Conservation (phyloP, 768 basidiomycete genomes). For the Neoboletus brunneissimus region DNA sequence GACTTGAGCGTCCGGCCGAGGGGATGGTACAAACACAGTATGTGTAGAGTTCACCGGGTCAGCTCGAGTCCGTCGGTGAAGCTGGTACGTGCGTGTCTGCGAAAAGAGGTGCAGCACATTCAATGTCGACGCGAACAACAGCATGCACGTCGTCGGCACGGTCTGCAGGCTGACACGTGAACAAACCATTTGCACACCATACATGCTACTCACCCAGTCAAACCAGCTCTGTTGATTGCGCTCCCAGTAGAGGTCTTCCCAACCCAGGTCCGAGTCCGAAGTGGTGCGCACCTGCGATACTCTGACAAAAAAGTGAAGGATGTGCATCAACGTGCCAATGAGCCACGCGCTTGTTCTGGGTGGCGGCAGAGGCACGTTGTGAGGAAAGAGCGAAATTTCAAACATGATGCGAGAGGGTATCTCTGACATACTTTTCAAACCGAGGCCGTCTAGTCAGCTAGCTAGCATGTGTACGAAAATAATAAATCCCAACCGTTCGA, state of each 20-base stretch:
- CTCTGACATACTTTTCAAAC: constrained; percentile 47
- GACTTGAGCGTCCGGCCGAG: constrained; percentile 17
- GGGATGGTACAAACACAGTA: constrained; percentile 60
- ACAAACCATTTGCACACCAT: constrained; percentile 8
- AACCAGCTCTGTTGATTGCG: constrained; percentile 66
- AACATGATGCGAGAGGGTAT: constrained; percentile 74
- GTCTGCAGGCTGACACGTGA: constrained; percentile 45
- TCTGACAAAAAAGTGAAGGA: constrained; percentile 64
- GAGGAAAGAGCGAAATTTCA: constrained; percentile 78
- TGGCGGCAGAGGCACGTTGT: constrained; percentile 71
- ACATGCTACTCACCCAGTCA: constrained; percentile 61
- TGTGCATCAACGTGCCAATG: constrained; percentile 62
- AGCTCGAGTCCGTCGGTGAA: constrained; percentile 48
- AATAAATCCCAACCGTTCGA: constrained; percentile 50
- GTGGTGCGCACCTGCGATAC: constrained; percentile 53
- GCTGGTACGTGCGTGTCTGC: constrained; percentile 64
- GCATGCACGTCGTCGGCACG: constrained; percentile 54
- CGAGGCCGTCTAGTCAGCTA: constrained; percentile 16
- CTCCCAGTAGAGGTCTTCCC: constrained; percentile 77
- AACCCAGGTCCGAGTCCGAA: constrained; percentile 66
- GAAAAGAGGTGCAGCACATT: constrained; percentile 71
- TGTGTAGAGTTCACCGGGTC: constrained; percentile 71
- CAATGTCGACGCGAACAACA: constrained; percentile 51
- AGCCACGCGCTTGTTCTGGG: constrained; percentile 64
- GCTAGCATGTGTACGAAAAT: constrained; percentile 2